phyloP scores from a whole-genome alignment of 1,284 basidiomycete species.

The Pascua guehoae region DNA sequence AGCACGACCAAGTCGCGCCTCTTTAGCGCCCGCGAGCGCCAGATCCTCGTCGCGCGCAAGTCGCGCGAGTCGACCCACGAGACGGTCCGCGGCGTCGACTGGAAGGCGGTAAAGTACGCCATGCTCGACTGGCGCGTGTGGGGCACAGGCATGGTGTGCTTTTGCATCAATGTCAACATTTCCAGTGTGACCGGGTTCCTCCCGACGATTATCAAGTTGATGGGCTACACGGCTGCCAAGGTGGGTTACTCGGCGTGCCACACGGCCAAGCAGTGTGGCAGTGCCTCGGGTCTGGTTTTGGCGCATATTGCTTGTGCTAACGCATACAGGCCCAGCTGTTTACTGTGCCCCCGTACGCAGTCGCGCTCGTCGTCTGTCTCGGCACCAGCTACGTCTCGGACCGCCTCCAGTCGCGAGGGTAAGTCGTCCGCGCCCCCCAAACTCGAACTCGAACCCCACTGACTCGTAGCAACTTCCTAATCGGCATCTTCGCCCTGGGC shows the following conservation, averaged over 20 bases:
- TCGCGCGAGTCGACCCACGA: slow-evolving; percentile 65
- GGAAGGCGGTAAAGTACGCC: slow-evolving; percentile 52
- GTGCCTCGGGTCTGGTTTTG: no score
- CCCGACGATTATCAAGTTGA: slow-evolving; percentile 68
- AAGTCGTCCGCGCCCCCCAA: no score
- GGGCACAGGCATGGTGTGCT: not conserved
- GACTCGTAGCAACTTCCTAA: slow-evolving; percentile 55
- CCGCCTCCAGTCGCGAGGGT: not conserved
- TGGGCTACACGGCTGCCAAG: slow-evolving; percentile 51
- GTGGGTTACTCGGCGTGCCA: no score
- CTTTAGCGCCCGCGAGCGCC: slow-evolving; percentile 64
- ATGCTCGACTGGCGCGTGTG: slow-evolving; percentile 57
- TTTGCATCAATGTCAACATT: slow-evolving; percentile 5
- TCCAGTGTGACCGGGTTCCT: slow-evolving; percentile 70
- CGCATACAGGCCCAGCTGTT: slow-evolving; percentile 53
- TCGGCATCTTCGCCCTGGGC: slow-evolving; percentile 46
- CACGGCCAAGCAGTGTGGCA: no score
- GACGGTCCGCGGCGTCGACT: slow-evolving; percentile 28
- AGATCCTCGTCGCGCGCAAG: slow-evolving; percentile 65
- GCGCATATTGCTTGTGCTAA: no score
- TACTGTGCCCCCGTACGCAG: slow-evolving; percentile 22
- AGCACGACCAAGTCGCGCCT: slow-evolving; percentile 59
- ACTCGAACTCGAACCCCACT: no score
- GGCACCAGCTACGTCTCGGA: slow-evolving; percentile 13
- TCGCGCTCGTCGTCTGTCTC: slow-evolving; percentile 18